Evolutionary conservation across 2,329 filamentous ascomycete species (phyloP), one percentile per base, ranked within the genome.

Genomic region (Zymoseptoria crescenta): DNA sequence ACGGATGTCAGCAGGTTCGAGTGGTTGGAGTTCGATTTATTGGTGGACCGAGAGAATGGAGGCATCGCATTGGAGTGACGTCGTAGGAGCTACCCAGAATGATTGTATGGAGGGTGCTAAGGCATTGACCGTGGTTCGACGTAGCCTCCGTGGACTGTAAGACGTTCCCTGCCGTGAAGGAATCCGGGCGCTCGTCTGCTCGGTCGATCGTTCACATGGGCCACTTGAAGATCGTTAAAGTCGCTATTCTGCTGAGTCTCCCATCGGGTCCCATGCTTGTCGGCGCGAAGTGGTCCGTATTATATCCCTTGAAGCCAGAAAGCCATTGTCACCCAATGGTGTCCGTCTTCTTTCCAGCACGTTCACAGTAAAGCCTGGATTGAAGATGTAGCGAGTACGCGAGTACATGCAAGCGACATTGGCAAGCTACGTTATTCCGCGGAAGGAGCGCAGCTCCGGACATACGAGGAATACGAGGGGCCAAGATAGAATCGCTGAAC

Each of bases 1-100:
- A 99, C 90, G 74, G 93, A 96, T 75, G 96, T 93, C 74, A 92
- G 89, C 73, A 99, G 91, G 79, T 95, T 93, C 76, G 81, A 83
- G 41, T 52, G 2, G 24, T 24, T 56, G 41, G 59, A 4, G 35
- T 45, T 45, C 13, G 35, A 6, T 13, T 45, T 45, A 4, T 13
- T 16, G 10, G 16, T 45, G 35, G 35, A 45, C 35, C 35, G 16
- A 13, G 35, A 45, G 35, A 45, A 45, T 4, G 35, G 35, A 45
- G 35, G 35, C 35, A 45, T 45, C 13, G 35, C 35, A 45, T 45
- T 45, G 35, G 35, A 13, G 35, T 45, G 13, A 45, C 10, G 35
- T 45, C 35, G 16, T 3, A 6, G 2, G 4, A 7, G 2, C 13
- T 45, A 16, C 35, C 35, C 1, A 4, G 13, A 13, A 45, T n/a